Evolutionary conservation across 1,284 basidiomycete genomes (phyloP), one percentile per base, ranked within the genome.

Genomic region (Marasmius fiardii): DNA sequence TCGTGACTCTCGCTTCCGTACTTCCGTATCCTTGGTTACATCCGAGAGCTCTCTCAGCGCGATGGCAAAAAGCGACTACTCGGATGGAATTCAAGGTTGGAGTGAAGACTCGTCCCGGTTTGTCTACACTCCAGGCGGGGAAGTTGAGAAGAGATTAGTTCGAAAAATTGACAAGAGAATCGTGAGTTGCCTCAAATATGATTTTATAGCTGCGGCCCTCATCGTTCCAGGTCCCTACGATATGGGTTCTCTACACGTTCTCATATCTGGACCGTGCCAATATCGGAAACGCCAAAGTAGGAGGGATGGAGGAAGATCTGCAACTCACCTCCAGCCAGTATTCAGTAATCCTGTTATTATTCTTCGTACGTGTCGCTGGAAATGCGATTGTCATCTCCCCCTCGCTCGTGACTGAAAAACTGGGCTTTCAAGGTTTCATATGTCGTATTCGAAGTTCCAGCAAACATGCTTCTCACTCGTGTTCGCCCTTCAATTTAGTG

Each of bases 221-320:
- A 3, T 3, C 7, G 10, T 11, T 16, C 26, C n/a, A 55, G 53
- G 47, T 60, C 20, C 58, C 58, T 7, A 53, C 58, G 18, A 52
- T 60, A 10, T 60, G 58, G 58, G 39, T 60, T 33, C 53, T 61
- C 21, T 61, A 61, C 55, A 53, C 55, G 7, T 31, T 58, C 3
- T 58, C 57, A 16, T 61, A 61, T 45, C 51, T 64, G 3, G 63
- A 63, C 50, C 58, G 63, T 26, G 63, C 61, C 34, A 64, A 67
- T 43, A 73, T 76, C 51, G 74, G 71, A 24, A 74, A 74, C 56
- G 73, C 73, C 10, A 64, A 69, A 39, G 44, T 72, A 3, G 72
- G 71, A 34, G 73, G 73, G n/a, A 70, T 75, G 60, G 64, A 69
- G 41, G 56, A 52, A 23, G 58, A 66, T 26, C 66, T 75, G 10